Evolutionary conservation across 2,329 filamentous ascomycete genomes (phyloP).

Genomic region (Hypoxylon sp.): DNA sequence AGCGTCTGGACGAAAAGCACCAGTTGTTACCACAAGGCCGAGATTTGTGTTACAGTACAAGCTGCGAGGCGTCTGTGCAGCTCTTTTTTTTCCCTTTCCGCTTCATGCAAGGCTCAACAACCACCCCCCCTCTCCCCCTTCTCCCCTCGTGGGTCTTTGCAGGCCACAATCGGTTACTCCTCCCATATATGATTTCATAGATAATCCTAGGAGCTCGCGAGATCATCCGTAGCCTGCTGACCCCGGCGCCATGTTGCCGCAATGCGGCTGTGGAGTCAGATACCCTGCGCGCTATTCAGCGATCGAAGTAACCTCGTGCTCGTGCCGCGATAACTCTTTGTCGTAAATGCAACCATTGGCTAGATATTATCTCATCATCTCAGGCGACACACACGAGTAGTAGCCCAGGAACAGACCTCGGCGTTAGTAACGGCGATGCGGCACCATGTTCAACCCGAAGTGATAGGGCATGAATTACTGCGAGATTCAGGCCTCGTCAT

Average conservation of each 20-base stretch:
- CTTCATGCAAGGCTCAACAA: conserved; percentile 49
- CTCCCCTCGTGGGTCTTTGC: conserved; percentile 39
- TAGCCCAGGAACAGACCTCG: conserved; percentile 32
- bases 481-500: conserved; percentile 26
- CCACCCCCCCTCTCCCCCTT: background rate
- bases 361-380: conserved; percentile 28
- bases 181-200: conserved; percentile 49
- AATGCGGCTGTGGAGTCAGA: conserved; percentile 48
- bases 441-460: conserved; percentile 26
- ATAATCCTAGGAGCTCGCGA: conserved; percentile 45
- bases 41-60: conserved; percentile 52
- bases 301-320: conserved; percentile 49
- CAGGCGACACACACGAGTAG: conserved; percentile 17
- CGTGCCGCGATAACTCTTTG: conserved; percentile 35
- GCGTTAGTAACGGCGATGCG: conserved; percentile 27
- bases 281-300: conserved; percentile 38
- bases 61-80: conserved; percentile 52
- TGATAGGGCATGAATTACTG: conserved; percentile 27
- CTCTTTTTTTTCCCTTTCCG: conserved; percentile 40
- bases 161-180: conserved; percentile 49
- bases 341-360: conserved; percentile 38
- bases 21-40: conserved; percentile 44
- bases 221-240: conserved; percentile 45
- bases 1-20: conserved; percentile 46
- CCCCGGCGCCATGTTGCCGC: conserved; percentile 37